phyloP scores from a whole-genome alignment of 192 early-diverging fungal genomes.

The Coemansia sp. region DNA sequence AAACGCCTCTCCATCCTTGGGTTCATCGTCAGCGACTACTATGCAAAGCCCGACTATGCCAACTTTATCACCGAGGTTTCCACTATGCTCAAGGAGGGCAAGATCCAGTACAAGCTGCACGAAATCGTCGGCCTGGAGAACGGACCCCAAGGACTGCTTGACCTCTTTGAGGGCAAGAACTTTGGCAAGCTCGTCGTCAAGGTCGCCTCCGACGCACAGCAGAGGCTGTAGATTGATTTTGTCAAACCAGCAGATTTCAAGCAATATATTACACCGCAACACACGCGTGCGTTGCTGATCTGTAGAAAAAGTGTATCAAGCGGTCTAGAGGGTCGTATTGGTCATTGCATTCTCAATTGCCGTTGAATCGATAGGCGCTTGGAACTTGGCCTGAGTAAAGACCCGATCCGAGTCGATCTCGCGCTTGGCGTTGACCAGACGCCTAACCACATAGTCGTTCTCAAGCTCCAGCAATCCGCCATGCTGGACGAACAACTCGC shows the following conservation, averaged over 20 bases:
- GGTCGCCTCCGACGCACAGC: conserved; percentile 15
- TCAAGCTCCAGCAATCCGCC: conserved; percentile 58
- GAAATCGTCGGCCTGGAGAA: conserved; percentile 65
- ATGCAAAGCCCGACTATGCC: conserved; percentile 35
- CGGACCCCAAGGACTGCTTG: conserved; percentile 59
- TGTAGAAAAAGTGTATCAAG: neutral
- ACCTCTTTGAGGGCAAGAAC: conserved; percentile 62
- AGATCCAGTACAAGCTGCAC: conserved; percentile 60
- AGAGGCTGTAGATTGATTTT: conserved; percentile 9
- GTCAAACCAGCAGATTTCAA: neutral
- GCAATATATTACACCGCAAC: neutral
- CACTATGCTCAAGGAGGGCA: conserved; percentile 56
- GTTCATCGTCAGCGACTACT: conserved; percentile 59
- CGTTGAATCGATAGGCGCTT: conserved; percentile 49
- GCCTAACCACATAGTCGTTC: conserved; percentile 64
- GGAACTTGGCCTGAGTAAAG: conserved; percentile 76
- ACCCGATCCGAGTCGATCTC: conserved; percentile 67
- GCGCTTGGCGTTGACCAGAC: conserved; percentile 67
- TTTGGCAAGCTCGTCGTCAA: conserved; percentile 68
- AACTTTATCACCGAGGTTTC: conserved; percentile 61
- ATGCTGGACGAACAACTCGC: conserved; percentile 60
- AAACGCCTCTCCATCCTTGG: conserved; percentile 63
- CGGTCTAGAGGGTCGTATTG: neutral
- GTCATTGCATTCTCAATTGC: conserved; percentile 20
- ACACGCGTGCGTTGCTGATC: neutral